Evolutionary conservation across 495 filamentous ascomycete species (phyloP).

Genomic region (Neurospora tetraspora): DNA sequence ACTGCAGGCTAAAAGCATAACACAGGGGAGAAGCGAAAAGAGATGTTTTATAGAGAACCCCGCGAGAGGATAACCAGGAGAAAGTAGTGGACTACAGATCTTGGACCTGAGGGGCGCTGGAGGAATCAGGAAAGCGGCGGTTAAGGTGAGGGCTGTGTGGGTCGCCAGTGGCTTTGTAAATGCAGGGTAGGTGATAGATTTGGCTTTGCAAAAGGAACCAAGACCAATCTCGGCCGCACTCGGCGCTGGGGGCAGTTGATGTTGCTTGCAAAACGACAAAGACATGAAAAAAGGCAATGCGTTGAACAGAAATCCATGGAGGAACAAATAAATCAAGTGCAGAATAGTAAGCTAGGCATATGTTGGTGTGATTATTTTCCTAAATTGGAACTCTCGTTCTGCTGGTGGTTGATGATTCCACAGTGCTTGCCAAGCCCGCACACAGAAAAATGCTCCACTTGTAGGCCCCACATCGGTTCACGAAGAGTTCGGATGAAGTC

Average conservation of each 20-base stretch:
- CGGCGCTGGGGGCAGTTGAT: background rate
- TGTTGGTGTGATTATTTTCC: background rate
- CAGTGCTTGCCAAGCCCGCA: background rate
- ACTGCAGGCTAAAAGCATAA: background rate
- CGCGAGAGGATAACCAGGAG: background rate
- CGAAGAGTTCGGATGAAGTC: background rate
- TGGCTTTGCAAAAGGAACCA: background rate
- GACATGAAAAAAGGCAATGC: background rate
- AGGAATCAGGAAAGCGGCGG: background rate
- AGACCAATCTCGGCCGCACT: background rate
- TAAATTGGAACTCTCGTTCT: background rate
- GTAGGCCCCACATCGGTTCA: background rate
- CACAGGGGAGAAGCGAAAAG: background rate
- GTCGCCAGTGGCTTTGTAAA: background rate
- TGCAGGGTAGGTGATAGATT: background rate
- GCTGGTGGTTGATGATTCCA: background rate
- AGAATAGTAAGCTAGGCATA: too few species aligned
- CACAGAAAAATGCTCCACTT: background rate
- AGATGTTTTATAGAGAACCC: background rate
- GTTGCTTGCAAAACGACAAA: background rate
- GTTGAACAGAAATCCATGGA: background rate
- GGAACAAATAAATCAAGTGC: background rate
- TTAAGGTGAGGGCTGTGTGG: background rate
- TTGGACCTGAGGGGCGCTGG: background rate
- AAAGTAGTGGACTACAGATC: background rate